Evolutionary conservation across 495 filamentous ascomycete species (phyloP), one percentile per base, ranked within the genome.

Genomic region (Amorphotheca resinae): DNA sequence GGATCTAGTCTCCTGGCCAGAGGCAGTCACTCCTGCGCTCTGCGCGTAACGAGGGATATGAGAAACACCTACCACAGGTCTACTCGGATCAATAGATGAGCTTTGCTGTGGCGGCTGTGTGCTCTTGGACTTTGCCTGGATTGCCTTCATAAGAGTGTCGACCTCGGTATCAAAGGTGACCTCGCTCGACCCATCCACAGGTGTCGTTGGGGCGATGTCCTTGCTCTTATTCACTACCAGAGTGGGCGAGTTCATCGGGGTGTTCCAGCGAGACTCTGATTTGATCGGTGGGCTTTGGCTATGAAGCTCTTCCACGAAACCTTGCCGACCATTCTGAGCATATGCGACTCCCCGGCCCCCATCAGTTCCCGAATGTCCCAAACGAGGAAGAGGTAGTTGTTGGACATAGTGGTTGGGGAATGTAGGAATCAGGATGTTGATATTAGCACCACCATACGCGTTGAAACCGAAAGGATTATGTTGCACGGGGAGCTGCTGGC

Each of bases 131-230:
- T 84, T 85, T 20, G 81, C 66, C 58, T 96, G 87, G 33, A 96
- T 93, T 4, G 83, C 74, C 60, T 84, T 88, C 85, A 95, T 91
- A 30, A 96, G 61, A n/a, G 77, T 76, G 57, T 96, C 89, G 33
- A 96, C 78, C 38, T 82, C 75, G 1, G 87, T 96, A 22, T 75
- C 73, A 61, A 88, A 91, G 34, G 75, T 66, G 34, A 76, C 54
- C 15, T 79, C 70, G 34, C 17, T 32, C 5, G 40, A 41, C 25
- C 57, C 57, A 3, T 45, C 32, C 20, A 33, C 51, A 37, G 52
- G 58, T 52, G 42, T 52, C 46, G 32, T 33, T 42, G 38, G 14
- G 6, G 35, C 18, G 9, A 35, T 32, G 28, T 16, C 33, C 21
- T 46, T 52, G 20, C 33, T 38, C 41, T 40, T 51, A 21, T 40